Percentiles rank a stretch among this genome's conserved stretches.
Evolutionary conservation across 2,329 filamentous ascomycete genomes (phyloP).

Genomic region (Daldinia sp.): DNA sequence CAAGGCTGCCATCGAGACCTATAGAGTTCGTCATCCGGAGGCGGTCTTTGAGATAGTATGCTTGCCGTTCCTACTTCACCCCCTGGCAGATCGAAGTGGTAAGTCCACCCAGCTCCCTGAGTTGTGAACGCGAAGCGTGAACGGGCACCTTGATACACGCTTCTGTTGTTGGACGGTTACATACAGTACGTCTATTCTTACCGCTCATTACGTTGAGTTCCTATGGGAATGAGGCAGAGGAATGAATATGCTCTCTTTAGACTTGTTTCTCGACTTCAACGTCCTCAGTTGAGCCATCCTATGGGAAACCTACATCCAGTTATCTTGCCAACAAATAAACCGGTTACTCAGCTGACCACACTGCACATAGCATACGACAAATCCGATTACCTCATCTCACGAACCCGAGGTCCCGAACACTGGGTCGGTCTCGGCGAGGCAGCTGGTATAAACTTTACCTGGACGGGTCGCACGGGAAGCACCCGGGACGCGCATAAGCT

Average conservation of each 20-base stretch:
- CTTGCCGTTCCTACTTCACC: conserved; percentile 60
- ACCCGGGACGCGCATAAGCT: conserved; percentile 62
- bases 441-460: conserved; percentile 57
- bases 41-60: conserved; percentile 61
- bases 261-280: background rate
- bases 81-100: conserved; percentile 48
- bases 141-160: background rate
- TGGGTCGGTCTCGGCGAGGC: conserved; percentile 49
- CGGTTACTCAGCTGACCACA: background rate
- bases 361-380: conserved; percentile 53
- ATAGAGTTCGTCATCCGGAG: conserved; percentile 56
- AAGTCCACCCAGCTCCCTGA: conserved; percentile 35
- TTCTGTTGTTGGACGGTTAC: background rate
- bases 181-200: background rate
- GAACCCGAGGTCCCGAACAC: conserved; percentile 43
- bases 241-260: background rate
- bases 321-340: too few relatives aligned
- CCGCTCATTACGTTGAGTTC: background rate
- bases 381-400: conserved; percentile 53
- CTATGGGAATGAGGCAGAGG: background rate
- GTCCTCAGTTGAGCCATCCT: background rate
- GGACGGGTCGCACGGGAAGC: conserved; percentile 59
- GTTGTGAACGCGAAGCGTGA: background rate
- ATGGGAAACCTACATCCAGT: background rate
- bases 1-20: conserved; percentile 59